A percentile compares a stretch with the other conserved stretches of the same genome.
Conservation (phyloP, 148 eudicot species). For the Fagopyrum tataricum region DNA sequence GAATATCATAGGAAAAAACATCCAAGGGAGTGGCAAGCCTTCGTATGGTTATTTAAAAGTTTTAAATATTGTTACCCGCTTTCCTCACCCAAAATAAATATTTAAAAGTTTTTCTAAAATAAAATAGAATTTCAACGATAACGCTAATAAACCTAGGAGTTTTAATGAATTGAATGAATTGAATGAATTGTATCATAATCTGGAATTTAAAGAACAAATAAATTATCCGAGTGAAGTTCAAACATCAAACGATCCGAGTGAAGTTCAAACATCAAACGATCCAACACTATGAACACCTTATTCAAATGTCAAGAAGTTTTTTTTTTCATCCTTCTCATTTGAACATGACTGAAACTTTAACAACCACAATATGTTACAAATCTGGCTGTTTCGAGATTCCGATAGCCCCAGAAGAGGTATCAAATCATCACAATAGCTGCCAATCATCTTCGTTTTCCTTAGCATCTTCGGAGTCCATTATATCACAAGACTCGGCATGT, state of each 20-base stretch:
- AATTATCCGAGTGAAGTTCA: neutral
- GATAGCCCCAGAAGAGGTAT: neutral
- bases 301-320: neutral
- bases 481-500: neutral
- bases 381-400: neutral
- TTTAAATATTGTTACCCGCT: no score
- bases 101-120: no score
- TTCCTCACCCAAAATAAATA: no score
- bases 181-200: neutral
- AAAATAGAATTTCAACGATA: no score
- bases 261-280: neutral
- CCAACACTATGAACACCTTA: neutral
- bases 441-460: slow-evolving; percentile 14
- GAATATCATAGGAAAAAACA: no score
- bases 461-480: neutral
- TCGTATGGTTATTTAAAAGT: no score
- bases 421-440: slow-evolving; percentile 11
- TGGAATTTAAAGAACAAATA: no score
- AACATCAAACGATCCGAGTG: neutral
- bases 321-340: neutral
- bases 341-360: neutral
- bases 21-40: no score
- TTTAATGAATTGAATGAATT: no score
- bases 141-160: no score
- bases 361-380: neutral